Evolutionary conservation across 257 asterid species (phyloP).

Genomic region (Solanum etuberosum): DNA sequence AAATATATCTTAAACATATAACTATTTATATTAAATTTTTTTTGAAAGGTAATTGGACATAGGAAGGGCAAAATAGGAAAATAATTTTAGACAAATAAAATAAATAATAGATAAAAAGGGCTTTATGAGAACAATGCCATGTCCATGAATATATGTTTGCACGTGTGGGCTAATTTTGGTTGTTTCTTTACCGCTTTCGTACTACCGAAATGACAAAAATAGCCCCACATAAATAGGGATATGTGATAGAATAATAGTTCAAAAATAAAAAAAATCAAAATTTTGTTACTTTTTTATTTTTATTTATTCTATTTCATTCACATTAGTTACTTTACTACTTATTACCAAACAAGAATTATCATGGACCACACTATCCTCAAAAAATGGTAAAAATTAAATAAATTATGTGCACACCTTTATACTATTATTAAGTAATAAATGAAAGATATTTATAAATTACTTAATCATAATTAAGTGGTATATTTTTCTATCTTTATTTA

Average conservation of each 20-base stretch:
- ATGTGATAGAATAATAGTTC: background rate
- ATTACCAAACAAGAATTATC: background rate
- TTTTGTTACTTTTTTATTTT: background rate
- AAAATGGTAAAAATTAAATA: background rate
- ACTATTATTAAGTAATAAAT: background rate
- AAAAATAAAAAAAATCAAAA: background rate
- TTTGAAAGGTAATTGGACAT: background rate
- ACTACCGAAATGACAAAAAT: background rate
- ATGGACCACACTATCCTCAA: background rate
- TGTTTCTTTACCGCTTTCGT: background rate
- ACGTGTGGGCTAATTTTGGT: constrained; percentile 12
- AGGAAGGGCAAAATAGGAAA: background rate
- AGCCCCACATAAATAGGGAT: background rate
- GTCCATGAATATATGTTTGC: constrained; percentile 16
- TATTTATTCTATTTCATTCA: background rate
- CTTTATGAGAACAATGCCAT: constrained; percentile 19
- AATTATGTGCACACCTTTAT: background rate
- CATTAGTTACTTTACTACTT: background rate
- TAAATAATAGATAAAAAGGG: background rate
- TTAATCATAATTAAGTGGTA: background rate
- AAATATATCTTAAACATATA: background rate
- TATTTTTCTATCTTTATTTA: background rate
- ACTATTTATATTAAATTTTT: background rate
- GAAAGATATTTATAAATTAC: background rate
- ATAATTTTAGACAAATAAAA: background rate